These are phyloP conservation scores for Leptographium galeiforme DNA, from an alignment of 2,329 filamentous ascomycete species.

Conservation along the genomic window DNA sequence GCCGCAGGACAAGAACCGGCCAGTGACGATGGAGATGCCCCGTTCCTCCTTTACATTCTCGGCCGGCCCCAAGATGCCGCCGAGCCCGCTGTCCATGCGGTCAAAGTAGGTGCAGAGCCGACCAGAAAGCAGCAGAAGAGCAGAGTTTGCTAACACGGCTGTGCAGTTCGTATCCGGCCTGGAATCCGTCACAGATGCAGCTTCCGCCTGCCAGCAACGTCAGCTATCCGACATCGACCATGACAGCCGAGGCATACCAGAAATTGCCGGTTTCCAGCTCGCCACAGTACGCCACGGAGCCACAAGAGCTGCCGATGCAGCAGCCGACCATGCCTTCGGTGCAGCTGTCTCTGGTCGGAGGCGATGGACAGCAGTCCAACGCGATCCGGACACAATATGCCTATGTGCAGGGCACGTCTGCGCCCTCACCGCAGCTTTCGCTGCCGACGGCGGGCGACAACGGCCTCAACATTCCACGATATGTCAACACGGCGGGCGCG, in stretches of 20 bases:
- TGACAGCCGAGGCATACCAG: conserved; percentile 36
- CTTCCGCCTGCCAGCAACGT: conserved; percentile 13
- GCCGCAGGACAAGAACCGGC: conserved; percentile 39
- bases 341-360: conserved; percentile 34
- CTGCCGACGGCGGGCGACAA: conserved; percentile 24
- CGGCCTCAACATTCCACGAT: conserved; percentile 40
- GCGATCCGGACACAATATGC: conserved; percentile 41
- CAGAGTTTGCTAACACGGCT: neutral
- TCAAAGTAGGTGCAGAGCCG: conserved; percentile 37
- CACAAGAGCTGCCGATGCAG: conserved; percentile 39
- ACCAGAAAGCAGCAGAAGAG: no score
- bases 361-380: conserved; percentile 31
- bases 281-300: conserved; percentile 34
- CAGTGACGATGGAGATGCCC: conserved; percentile 40
- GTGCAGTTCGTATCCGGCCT: conserved; percentile 42
- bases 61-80: conserved; percentile 37
- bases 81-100: conserved; percentile 40
- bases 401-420: conserved; percentile 37
- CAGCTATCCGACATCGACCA: conserved; percentile 32
- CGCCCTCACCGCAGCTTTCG: conserved; percentile 36
- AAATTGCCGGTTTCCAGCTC: conserved; percentile 38
- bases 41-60: conserved; percentile 45
- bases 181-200: conserved; percentile 37
- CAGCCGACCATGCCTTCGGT: conserved; percentile 41
- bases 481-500: conserved; percentile 39